Conservation (phyloP, 1,139 yeast genomes). For the Taphrina populina region DNA sequence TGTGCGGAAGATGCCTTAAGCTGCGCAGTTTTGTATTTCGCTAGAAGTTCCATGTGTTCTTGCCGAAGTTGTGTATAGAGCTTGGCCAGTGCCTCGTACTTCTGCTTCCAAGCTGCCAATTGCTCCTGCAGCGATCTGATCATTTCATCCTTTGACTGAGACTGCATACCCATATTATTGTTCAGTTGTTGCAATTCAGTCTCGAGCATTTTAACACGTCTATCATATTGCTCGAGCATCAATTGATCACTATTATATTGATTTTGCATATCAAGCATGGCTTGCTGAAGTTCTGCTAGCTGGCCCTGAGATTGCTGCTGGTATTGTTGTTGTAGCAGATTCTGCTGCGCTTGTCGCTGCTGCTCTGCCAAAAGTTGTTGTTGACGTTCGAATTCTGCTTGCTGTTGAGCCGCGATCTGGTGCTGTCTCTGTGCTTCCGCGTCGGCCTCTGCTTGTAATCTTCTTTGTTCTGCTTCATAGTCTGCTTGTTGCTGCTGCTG, state of each 20-base stretch:
- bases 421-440: slow-evolving; percentile 53
- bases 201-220: slow-evolving; percentile 79
- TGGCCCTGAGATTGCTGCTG: slow-evolving; percentile 77
- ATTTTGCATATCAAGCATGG: slow-evolving; percentile 67
- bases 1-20: slow-evolving; percentile 91
- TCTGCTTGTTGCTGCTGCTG: slow-evolving; percentile 48
- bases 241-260: slow-evolving; percentile 86
- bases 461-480: slow-evolving; percentile 55
- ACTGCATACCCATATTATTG: slow-evolving; percentile 68
- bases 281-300: slow-evolving; percentile 79
- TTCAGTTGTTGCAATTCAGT: slow-evolving; percentile 64
- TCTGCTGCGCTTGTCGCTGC: slow-evolving; percentile 76
- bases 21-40: slow-evolving; percentile 78
- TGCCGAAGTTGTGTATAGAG: slow-evolving; percentile 87
- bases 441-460: slow-evolving; percentile 43
- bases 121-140: slow-evolving; percentile 71
- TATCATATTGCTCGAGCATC: slow-evolving; percentile 81
- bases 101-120: slow-evolving; percentile 73
- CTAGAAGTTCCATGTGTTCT: slow-evolving; percentile 78
- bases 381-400: slow-evolving; percentile 66
- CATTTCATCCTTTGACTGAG: slow-evolving; percentile 75
- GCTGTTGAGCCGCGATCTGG: slow-evolving; percentile 56
- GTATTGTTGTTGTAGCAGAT: slow-evolving; percentile 63
- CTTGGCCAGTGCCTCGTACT: slow-evolving; percentile 86
- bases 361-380: slow-evolving; percentile 67